Evolutionary conservation across 768 basidiomycete genomes (phyloP).

Genomic region (Tylopilus intermedius): DNA sequence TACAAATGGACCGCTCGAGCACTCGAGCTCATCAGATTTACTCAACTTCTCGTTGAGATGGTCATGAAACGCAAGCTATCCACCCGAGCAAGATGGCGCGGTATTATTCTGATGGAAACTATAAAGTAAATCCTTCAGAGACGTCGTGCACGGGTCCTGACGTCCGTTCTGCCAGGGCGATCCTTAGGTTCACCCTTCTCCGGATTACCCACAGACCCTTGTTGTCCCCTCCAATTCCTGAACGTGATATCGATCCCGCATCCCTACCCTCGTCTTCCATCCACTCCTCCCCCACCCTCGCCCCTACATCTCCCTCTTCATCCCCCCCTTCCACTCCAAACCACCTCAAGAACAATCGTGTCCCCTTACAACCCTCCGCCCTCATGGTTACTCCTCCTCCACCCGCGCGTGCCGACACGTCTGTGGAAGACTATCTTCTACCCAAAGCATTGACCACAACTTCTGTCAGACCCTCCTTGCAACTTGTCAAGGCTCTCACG

Average conservation of each 20-base stretch:
- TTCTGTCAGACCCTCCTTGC: constrained; percentile 65
- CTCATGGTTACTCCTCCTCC: constrained; percentile 49
- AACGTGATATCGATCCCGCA: constrained; percentile 81
- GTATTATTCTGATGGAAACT: constrained; percentile 70
- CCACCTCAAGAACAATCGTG: constrained; percentile 75
- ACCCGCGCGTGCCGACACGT: constrained; percentile 45
- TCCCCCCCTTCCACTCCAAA: constrained; percentile 62
- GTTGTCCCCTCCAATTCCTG: constrained; percentile 73
- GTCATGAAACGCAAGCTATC: constrained; percentile 67
- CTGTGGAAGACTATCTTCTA: constrained; percentile 77
- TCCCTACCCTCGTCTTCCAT: constrained; percentile 51
- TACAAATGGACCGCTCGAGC: constrained; percentile 79
- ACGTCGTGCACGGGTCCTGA: constrained; percentile 2
- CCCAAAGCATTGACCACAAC: constrained; percentile 73
- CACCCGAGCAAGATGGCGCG: constrained; percentile 63
- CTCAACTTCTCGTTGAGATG: constrained; percentile 90
- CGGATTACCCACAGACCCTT: constrained; percentile 73
- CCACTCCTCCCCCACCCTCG: constrained; percentile 56
- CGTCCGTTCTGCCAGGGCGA: constrained; percentile 45
- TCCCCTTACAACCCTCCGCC: constrained; percentile 60
- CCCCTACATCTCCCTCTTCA: constrained; percentile 48
- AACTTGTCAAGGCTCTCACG: constrained; percentile 57
- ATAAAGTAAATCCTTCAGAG: constrained; percentile 62
- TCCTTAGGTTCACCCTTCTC: constrained; percentile 69
- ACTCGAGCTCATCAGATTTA: constrained; percentile 73